These are phyloP conservation scores for Myxozyma sirexii DNA, from an alignment of 805 yeast species.

Conservation along the genomic window DNA sequence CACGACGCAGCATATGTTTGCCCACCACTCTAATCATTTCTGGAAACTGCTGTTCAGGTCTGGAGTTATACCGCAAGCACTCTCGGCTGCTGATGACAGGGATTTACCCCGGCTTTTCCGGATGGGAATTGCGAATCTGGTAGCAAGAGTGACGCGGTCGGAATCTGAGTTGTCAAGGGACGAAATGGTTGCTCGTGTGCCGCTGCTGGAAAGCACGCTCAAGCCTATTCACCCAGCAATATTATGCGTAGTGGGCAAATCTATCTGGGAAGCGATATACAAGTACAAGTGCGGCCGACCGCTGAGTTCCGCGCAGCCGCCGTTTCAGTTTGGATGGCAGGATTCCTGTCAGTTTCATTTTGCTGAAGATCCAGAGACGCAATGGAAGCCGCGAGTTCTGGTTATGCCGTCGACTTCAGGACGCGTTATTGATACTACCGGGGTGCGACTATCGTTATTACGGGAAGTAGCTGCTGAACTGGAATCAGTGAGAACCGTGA, in stretches of 20 bases:
- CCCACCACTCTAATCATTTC: slow-evolving; percentile 67
- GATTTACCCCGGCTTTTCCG: slow-evolving; percentile 48
- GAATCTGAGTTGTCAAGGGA: slow-evolving; percentile 54
- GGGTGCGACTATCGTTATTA: slow-evolving; percentile 56
- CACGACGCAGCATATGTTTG: slow-evolving; percentile 65
- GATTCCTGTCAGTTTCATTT: not conserved
- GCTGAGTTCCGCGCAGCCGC: slow-evolving; percentile 33
- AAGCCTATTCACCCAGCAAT: slow-evolving; percentile 45
- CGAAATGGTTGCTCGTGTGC: slow-evolving; percentile 62
- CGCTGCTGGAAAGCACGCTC: slow-evolving; percentile 53
- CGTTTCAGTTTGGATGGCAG: slow-evolving; percentile 35
- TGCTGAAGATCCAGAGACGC: not conserved
- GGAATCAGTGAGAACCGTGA: not conserved
- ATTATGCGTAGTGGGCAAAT: slow-evolving; percentile 69
- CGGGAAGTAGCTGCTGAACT: slow-evolving; percentile 40
- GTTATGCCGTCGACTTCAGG: slow-evolving; percentile 79
- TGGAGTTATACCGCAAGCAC: slow-evolving; percentile 46
- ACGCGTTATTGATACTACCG: slow-evolving; percentile 55
- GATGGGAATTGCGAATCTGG: slow-evolving; percentile 74
- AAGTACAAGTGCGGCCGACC: slow-evolving; percentile 42
- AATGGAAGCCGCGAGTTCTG: slow-evolving; percentile 44
- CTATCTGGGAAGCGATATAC: slow-evolving; percentile 68
- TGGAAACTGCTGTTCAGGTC: slow-evolving; percentile 66
- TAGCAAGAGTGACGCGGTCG: slow-evolving; percentile 61
- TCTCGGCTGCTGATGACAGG: slow-evolving; percentile 48